Percentiles rank a stretch among this genome's conserved stretches.
phyloP scores from a whole-genome alignment of 495 filamentous ascomycete genomes.

The Cercophora sp. region DNA sequence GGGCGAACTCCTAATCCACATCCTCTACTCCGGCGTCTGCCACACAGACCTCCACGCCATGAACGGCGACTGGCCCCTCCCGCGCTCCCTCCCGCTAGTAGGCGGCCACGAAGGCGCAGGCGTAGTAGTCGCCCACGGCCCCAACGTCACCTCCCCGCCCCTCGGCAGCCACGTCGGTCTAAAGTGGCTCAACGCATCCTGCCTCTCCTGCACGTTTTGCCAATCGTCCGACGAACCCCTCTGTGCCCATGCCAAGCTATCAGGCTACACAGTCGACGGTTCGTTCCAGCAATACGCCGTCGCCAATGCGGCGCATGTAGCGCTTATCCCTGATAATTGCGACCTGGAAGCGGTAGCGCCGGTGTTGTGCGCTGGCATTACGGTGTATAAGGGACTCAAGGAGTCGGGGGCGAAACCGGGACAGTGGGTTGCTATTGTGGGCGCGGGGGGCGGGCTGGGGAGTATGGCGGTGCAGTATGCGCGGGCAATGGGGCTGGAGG shows the following conservation, averaged over 20 bases:
- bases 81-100: slow-evolving; percentile 75
- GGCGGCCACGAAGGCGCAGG: slow-evolving; percentile 94
- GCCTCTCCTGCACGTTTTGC: slow-evolving; percentile 77
- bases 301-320: slow-evolving; percentile 78
- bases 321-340: slow-evolving; percentile 70
- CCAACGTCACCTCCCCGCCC: slow-evolving; percentile 66
- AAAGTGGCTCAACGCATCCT: slow-evolving; percentile 88
- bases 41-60: slow-evolving; percentile 85
- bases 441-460: slow-evolving; percentile 82
- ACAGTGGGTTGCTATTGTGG: slow-evolving; percentile 78
- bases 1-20: slow-evolving; percentile 85
- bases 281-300: slow-evolving; percentile 90
- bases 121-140: slow-evolving; percentile 73
- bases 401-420: slow-evolving; percentile 70
- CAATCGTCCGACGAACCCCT: slow-evolving; percentile 65
- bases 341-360: slow-evolving; percentile 75
- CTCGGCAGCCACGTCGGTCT: slow-evolving; percentile 80
- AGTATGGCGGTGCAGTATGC: slow-evolving; percentile 81
- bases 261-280: slow-evolving; percentile 89
- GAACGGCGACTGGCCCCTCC: slow-evolving; percentile 83
- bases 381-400: slow-evolving; percentile 89
- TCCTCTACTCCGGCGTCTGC: slow-evolving; percentile 91
- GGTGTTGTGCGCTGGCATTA: slow-evolving; percentile 83
- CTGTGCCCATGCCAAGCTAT: slow-evolving; percentile 66
- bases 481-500: slow-evolving; percentile 77